Percentiles rank a stretch among this genome's conserved stretches.
Evolutionary conservation across 805 yeast genomes (phyloP).

Genomic region (Sugiyamaella mastotermitis): DNA sequence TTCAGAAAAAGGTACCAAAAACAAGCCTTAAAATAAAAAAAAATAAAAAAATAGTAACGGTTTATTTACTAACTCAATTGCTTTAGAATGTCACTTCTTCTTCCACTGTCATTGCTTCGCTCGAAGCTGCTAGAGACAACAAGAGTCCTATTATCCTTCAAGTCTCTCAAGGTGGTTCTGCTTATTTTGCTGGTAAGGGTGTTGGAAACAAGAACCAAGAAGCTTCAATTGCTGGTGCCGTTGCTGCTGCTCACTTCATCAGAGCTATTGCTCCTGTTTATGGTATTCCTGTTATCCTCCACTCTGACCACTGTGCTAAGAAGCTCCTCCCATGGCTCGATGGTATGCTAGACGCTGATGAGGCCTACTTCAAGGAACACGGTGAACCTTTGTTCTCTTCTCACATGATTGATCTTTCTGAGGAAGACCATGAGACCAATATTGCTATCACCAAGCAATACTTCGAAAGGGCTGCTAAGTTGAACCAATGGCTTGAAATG

Average conservation of each 20-base stretch:
- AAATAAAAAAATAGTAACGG: background rate
- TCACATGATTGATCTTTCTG: conserved; percentile 97
- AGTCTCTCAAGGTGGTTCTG: conserved; percentile 99
- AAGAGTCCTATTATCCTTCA: conserved; percentile 94
- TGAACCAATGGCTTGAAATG: conserved; percentile 98
- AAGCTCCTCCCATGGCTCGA: conserved; percentile 98
- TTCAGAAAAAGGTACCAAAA: background rate
- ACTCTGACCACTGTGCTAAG: conserved; percentile 98
- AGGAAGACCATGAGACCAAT: conserved; percentile 95
- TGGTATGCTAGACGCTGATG: conserved; percentile 96
- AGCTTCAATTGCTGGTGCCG: conserved; percentile 90
- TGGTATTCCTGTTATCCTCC: conserved; percentile 94
- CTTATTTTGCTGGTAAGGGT: conserved; percentile 99
- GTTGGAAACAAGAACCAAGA: conserved; percentile 86
- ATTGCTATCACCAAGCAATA: conserved; percentile 89
- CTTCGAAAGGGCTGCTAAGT: conserved; percentile 88
- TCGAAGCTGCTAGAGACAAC: conserved; percentile 95
- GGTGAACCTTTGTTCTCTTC: conserved; percentile 98
- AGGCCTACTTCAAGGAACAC: conserved; percentile 75
- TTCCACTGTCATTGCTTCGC: conserved; percentile 92
- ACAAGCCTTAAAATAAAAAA: background rate
- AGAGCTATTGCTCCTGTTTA: conserved; percentile 94
- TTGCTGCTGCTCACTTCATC: conserved; percentile 98
- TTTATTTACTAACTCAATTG: background rate
- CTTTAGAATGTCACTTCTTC: conserved; percentile 82